Base-by-base conservation (phyloP, 495 filamentous ascomycete species). In the Neurospora sp. region DNA sequence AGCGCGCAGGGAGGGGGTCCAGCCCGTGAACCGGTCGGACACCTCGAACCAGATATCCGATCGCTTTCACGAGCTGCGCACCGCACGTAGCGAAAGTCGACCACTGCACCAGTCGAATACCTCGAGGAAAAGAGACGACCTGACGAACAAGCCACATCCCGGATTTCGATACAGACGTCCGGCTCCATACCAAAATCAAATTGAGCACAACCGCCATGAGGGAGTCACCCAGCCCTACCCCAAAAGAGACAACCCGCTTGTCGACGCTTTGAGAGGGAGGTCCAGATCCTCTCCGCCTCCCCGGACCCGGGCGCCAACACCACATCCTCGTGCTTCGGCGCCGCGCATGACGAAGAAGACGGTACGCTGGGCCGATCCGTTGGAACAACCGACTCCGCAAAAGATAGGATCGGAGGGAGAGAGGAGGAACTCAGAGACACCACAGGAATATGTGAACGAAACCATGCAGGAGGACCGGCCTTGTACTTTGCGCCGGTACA, bases 361-460 rank as follows among this genome's bases (percentile, higher is more conserved):
- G 12, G 53, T 61, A 14, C 27, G 1, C 0, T 61, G 53, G 53
- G 53, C 53, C 2, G 53, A 61, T 18, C 12, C 22, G 12, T 2
- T 61, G 0, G 53, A 35, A 61, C 53, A 31, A 35, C 53, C 53
- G 6, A 35, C 53, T 8, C 27, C 22, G 12, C 4, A 9, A 27
- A 61, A 7, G 14, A 31, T 31, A 7, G 11, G 6, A 14, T 18
- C 6, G 2, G 27, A 18, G 1, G 0, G 0, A 35, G 9, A 18
- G 5, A 9, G 7, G 12, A 35, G 12, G 27, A 7, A 61, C 0
- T 35, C 53, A 0, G 1, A 61, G 22, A 35, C 6, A 9, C 5
- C 22, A 2, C 0, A 35, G 27, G 0, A 31, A 4, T 6, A 61
- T 8, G 14, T 0, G 12, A 2, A 61, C 5, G 12, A 61, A 4